Base-by-base conservation (phyloP, 306 rosid species). In the Gillenia trifoliata region DNA sequence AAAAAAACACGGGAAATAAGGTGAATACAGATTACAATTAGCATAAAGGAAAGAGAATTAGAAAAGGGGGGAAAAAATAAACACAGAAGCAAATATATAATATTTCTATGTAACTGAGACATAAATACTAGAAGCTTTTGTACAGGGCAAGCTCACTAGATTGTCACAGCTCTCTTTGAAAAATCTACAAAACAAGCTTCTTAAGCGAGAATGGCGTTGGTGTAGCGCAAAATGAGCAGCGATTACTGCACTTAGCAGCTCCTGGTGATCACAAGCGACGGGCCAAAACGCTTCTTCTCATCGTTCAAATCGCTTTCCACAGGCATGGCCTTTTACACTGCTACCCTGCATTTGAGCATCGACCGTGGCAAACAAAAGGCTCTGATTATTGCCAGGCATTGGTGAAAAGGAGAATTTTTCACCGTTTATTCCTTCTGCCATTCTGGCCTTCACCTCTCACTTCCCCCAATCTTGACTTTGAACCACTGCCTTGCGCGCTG, bases 391-490 rank as follows among this genome's bases (percentile, higher is more conserved):
- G 78, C 68, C 66, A 34, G 70, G 59, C 40, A 55, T 60, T 61
- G 74, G 62, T 33, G 45, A 38, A 64, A 64, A 70, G 56, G 52
- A 45, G 33, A 70, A 29, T 57, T 40, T 71, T 66, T 85, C 84
- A 90, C 52, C 92, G 80, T 76, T 87, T 95, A 6, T 89, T 73
- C 81, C 87, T 94, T 61, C 97, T 88, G 49, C 74, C 80, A 78
- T 29, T 86, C 36, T 72, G 90, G 72, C 87, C 77, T 60, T 90
- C 92, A 41, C 89, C 88, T 77, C 85, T 87, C 28, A 70, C 71
- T 72, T 94, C 99, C 60, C 82, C 88, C 64, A 90, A 85, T 89
- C 96, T 88, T 16, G 97, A 88, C 76, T 88, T 95, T 60, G 66
- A 85, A 80, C 91, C 89, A 81, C 47, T 68, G 12, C 92, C 84